Evolutionary conservation across 192 early-diverging fungal genomes (phyloP).

Genomic region (Backusella parvicylindrica): DNA sequence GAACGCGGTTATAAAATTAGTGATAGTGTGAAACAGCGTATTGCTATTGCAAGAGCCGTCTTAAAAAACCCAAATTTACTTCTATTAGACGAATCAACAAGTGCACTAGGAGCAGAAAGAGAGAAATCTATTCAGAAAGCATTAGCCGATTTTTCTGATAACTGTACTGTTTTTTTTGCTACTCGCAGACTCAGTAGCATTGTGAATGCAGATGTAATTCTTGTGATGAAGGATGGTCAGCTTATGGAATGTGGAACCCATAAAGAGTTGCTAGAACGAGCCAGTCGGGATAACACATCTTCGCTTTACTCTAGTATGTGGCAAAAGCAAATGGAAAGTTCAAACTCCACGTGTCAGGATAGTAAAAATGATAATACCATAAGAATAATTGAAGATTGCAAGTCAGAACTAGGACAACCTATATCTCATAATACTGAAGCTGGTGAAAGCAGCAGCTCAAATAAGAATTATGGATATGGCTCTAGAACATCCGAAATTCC

Average conservation of each 20-base stretch:
- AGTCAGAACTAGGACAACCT: neutral
- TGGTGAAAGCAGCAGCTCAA: neutral
- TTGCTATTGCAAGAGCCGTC: constrained; percentile 79
- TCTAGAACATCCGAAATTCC: neutral
- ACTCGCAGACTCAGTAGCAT: constrained; percentile 84
- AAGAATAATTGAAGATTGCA: neutral
- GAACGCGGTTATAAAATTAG: constrained; percentile 72
- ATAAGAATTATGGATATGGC: neutral
- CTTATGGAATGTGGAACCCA: constrained; percentile 84
- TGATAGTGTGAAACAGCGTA: constrained; percentile 88
- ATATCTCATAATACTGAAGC: neutral
- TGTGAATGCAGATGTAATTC: constrained; percentile 77
- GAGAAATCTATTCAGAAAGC: constrained; percentile 80
- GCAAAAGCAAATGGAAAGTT: constrained; percentile 78
- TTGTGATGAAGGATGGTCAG: constrained; percentile 76
- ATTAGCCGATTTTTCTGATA: constrained; percentile 64
- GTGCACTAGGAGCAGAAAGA: constrained; percentile 70
- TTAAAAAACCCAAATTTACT: constrained; percentile 62
- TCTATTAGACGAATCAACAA: constrained; percentile 86
- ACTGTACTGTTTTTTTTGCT: constrained; percentile 84
- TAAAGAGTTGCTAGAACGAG: constrained; percentile 56
- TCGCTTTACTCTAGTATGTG: constrained; percentile 87
- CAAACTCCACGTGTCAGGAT: constrained; percentile 2
- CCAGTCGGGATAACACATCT: constrained; percentile 19
- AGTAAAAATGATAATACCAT: neutral